Evolutionary conservation across 371 early-diverging fungal genomes (phyloP), one percentile per base, ranked within the genome.

Genomic region (Mucor piriformis): DNA sequence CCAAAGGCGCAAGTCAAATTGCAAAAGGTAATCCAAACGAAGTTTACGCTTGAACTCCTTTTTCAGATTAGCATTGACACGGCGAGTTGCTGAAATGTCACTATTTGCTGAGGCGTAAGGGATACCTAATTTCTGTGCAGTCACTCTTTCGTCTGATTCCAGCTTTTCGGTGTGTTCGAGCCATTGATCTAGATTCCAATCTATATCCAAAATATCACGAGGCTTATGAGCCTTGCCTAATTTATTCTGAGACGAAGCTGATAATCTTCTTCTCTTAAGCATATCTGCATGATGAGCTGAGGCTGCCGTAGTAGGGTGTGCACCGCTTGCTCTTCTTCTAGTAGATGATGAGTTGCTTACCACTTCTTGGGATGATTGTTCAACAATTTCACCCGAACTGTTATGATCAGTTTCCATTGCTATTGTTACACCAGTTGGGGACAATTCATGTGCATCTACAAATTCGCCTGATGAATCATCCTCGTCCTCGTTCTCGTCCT

Each of bases 1-100:
- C 98, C 96, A 96, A 44, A 96, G 74, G 56, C 91, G 87, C 53
- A 89, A 64, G 58, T 96, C 98, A 43, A 88, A 88, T 20, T 85
- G 74, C 52, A 96, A 72, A 21, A 96, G 74, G 75, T 90, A 89
- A 69, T 95, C 96, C 11, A 95, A 70, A 32, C 95, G 76, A 27
- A 83, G 58, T 48, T 82, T 87, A 49, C 73, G 69, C 27, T 50
- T 72, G 59, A 74, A 81, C 46, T 77, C 73, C n/a, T 63, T 63
- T 29, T 64, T 68, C 27, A 78, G 23, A 10, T 57, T 32, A 1
- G 48, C 23, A 35, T 70, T 53, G 57, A 50, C 46, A 23, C 64
- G 64, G 16, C 29, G 24, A 4, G 62, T 43, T 1, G 42, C 15
- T 20, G 61, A 38, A 33, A 43, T 20, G 7, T 53, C 57, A 27